Evolutionary conservation across 2,329 filamentous ascomycete genomes (phyloP), one percentile per base, ranked within the genome.

Genomic region (Cercospora beticola): DNA sequence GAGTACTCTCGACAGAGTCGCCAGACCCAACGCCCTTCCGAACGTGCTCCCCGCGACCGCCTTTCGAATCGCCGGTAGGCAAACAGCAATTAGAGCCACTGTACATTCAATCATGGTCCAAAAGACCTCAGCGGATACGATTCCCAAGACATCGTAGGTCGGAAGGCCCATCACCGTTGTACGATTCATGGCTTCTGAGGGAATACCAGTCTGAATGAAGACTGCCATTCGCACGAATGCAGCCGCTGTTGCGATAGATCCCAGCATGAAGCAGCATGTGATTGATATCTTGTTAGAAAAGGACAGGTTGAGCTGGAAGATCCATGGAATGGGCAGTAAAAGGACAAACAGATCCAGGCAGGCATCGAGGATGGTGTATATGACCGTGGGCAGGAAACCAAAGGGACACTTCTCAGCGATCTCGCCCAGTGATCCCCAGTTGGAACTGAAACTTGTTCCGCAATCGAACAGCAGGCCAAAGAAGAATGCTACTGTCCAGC

Each of bases 51-150:
- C 60, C 18, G 62, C 62, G 5, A 64, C 68, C 9, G 59, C 49
- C 18, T 65, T 67, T 7, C 65, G 61, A 8, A 70, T 62, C 4
- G 65, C 68, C 26, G 68, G 68, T 8, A 70, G 56, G 33, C 68
- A 70, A 8, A 70, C 65, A 9, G 68, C 68, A 30, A 67, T 70
- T 28, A 70, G 33, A n/a, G 68, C 68, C 7, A 70, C 49, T 6
- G 65, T 70, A 18, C 65, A 67, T 14, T 70, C 68, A 28, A 70
- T 64, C 65, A 70, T 70, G 14, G 68, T 70, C 68, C 68, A 70
- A 46, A 70, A 70, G 5, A 70, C 65, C 33, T 70, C 68, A 1
- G 65, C 65, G 23, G 63, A 64, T 23, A 70, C 71, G 14, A 67
- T 72, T 12, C 68, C 71, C 6, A 73, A 52, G 6, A 73, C 63